Evolutionary conservation across 306 rosid genomes (phyloP).

Genomic region (Arachis hypogaea): DNA sequence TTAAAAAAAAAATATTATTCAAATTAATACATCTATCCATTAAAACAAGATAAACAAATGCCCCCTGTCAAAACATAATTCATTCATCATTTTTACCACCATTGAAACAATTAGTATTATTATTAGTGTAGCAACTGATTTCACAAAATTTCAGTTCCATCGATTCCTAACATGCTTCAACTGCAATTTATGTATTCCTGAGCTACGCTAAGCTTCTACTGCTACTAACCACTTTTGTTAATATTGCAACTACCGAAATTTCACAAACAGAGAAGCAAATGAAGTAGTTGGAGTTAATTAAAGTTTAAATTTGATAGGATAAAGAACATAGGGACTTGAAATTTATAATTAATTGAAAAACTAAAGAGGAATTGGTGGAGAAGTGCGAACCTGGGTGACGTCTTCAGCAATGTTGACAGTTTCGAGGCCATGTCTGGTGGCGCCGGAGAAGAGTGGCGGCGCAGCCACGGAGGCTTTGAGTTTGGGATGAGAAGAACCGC

Average conservation of each 20-base stretch:
- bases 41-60: not conserved
- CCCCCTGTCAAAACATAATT: not conserved
- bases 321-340: not conserved
- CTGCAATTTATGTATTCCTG: not conserved
- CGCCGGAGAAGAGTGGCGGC: conserved; percentile 37
- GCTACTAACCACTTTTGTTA: not conserved
- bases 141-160: not conserved
- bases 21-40: conserved; percentile 5
- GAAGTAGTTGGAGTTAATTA: too few relatives aligned
- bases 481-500: not conserved
- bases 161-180: not conserved
- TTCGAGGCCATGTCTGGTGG: conserved; percentile 60
- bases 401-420: conserved; percentile 91
- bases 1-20: conserved; percentile 3
- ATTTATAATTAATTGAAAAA: not conserved
- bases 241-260: too few relatives aligned
- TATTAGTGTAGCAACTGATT: not conserved
- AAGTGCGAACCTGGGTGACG: conserved; percentile 76
- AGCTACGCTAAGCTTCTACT: too few relatives aligned
- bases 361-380: not conserved
- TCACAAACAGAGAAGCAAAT: too few relatives aligned
- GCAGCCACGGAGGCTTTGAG: conserved; percentile 42
- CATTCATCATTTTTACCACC: not conserved
- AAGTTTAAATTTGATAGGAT: not conserved
- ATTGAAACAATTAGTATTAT: not conserved